These are phyloP conservation scores for Ascochyta clinopodiicola DNA, from an alignment of 2,329 filamentous ascomycete genomes.

Conservation along the genomic window DNA sequence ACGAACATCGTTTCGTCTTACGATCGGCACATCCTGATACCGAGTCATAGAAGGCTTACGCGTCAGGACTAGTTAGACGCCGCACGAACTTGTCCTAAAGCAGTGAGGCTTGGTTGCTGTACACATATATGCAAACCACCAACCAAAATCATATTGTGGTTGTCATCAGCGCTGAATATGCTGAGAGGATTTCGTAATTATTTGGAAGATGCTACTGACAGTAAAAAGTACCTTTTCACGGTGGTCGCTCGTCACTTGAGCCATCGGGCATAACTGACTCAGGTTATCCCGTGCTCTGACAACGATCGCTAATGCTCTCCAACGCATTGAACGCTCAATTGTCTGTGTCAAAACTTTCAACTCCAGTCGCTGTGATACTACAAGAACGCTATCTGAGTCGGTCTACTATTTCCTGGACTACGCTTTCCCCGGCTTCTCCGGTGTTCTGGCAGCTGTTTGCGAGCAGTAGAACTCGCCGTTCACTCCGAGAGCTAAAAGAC, in stretches of 20 bases:
- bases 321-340: too few species aligned
- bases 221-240: too few species aligned
- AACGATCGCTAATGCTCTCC: too few species aligned
- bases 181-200: not conserved
- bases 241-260: too few species aligned
- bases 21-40: not conserved
- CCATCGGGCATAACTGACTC: too few species aligned
- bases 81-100: not conserved
- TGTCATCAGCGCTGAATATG: not conserved
- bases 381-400: not conserved
- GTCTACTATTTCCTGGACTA: conserved; percentile 11
- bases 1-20: not conserved
- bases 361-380: not conserved
- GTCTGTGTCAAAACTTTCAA: not conserved
- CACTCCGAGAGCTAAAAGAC: conserved; percentile 32
- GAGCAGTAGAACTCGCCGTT: conserved; percentile 79
- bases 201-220: too few species aligned
- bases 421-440: conserved; percentile 29
- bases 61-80: not conserved
- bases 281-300: too few species aligned
- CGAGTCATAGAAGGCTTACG: not conserved
- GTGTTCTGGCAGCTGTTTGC: conserved; percentile 29
- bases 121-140: not conserved
- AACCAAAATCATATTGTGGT: not conserved
- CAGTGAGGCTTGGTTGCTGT: not conserved